Evolutionary conservation across 176 grass and related monocot species (phyloP).

Genomic region (Phyllostachys edulis): DNA sequence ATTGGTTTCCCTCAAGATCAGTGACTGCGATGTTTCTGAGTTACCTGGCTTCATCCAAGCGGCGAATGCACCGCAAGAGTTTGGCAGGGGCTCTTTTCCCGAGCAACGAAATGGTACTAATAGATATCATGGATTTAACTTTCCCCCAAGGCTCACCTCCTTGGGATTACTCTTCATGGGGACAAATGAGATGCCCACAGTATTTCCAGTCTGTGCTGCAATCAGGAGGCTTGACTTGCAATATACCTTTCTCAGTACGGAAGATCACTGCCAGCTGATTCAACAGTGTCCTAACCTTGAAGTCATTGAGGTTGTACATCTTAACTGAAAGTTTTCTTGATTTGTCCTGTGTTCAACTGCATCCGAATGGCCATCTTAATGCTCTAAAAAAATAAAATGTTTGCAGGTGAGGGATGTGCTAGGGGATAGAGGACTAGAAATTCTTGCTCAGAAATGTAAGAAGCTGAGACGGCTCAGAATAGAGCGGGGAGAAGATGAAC

Average conservation of each 20-base stretch:
- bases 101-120: constrained; percentile 11
- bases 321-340: not conserved
- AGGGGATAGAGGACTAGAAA: constrained; percentile 20
- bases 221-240: not conserved
- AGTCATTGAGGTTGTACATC: not conserved
- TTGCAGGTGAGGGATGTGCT: constrained; percentile 17
- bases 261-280: not conserved
- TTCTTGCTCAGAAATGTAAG: not conserved
- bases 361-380: not conserved
- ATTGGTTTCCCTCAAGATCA: not conserved
- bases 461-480: too few relatives aligned
- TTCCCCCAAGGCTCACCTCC: too few relatives aligned
- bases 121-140: too few relatives aligned
- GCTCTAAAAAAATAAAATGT: not conserved
- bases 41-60: not conserved
- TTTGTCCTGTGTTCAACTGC: not conserved
- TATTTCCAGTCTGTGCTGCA: not conserved
- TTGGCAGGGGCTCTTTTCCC: not conserved
- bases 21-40: not conserved
- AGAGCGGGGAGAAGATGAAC: constrained; percentile 13
- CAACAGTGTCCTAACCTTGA: not conserved
- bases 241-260: too few relatives aligned
- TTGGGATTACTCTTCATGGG: not conserved
- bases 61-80: not conserved
- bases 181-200: constrained; percentile 8